phyloP scores from a whole-genome alignment of 257 asterid species.

The Avicennia marina region DNA sequence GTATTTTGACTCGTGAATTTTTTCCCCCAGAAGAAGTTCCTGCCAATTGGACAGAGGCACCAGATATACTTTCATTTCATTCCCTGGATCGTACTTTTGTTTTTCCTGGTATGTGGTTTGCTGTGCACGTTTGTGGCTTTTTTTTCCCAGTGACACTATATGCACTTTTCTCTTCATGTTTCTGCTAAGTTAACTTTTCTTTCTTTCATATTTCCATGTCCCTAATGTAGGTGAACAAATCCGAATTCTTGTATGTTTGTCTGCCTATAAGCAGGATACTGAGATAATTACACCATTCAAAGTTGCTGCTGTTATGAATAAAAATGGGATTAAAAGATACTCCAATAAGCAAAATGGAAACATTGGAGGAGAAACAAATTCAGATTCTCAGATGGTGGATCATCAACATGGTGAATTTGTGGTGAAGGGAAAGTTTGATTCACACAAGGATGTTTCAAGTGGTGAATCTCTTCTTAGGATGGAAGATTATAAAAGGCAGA shows the following conservation, averaged over 20 bases:
- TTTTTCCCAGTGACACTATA: neutral
- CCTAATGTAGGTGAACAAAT: constrained; percentile 73
- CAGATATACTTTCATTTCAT: constrained; percentile 64
- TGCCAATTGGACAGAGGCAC: constrained; percentile 74
- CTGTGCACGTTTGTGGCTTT: constrained; percentile 6
- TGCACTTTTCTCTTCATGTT: neutral
- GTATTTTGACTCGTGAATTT: constrained; percentile 15
- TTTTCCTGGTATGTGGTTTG: constrained; percentile 69
- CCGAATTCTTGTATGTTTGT: constrained; percentile 76
- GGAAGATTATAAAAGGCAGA: constrained; percentile 82
- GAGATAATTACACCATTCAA: constrained; percentile 96
- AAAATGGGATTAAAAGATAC: constrained; percentile 55
- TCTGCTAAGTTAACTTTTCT: constrained; percentile 8
- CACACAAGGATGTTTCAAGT: constrained; percentile 43
- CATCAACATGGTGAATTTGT: constrained; percentile 31
- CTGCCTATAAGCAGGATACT: constrained; percentile 81
- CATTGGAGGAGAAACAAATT: constrained; percentile 26
- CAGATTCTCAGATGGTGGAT: constrained; percentile 29
- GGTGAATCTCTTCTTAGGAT: constrained; percentile 88
- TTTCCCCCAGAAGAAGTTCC: constrained; percentile 69
- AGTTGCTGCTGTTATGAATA: constrained; percentile 90
- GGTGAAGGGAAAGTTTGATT: constrained; percentile 29
- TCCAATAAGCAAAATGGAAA: constrained; percentile 52
- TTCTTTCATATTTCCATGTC: constrained; percentile 21
- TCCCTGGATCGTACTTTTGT: constrained; percentile 83